Base-by-base conservation (phyloP, 2,329 filamentous ascomycete genomes). In the Sporothrix pseudoabietina region DNA sequence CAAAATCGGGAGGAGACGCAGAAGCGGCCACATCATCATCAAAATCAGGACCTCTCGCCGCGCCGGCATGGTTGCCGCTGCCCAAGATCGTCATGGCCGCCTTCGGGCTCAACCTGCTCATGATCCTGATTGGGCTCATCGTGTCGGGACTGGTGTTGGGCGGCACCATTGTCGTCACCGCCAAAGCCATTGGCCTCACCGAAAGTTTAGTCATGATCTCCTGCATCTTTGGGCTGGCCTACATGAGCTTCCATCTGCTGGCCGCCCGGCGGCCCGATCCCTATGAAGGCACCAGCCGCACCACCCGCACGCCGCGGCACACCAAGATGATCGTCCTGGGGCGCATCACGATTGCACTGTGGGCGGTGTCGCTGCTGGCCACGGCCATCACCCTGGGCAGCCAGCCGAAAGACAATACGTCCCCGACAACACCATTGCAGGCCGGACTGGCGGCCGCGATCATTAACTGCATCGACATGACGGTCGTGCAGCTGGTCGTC, bases 211-310 rank as follows among this genome's bases (percentile, higher is more conserved):
- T 78, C 14, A 73, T 78, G 39, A 76, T 78, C 19, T 72, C 76
- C 2, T 75, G 78, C 26, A 76, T 81, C 10, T 76, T 81, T 12
- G 78, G 79, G 0, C 71, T 81, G 1, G 72, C 79, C 19, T 82
- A 82, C 71, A 75, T 81, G 49, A 68, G 72, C n/a, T 74, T 81
- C 3, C 79, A 82, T 63, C 14, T 79, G n/a, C 68, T 78, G 10
- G 79, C 80, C 0, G 77, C 80, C 1, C 71, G 75, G 9, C 76
- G 74, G 19, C 76, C 75, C 3, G 77, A 77, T 10, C 75, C 77
- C 44, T 69, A 74, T 9, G 76, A 79, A 54, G 70, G 76, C 35
- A 77, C 76, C 16, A 70, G 73, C 1, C 77, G 78, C 9, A 72
- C 77, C 2, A 74, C 78, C 14, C 77, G 78, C n/a, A 77, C 79